Evolutionary conservation across 2,329 filamentous ascomycete genomes (phyloP).

Genomic region (Aureobasidium sp.): DNA sequence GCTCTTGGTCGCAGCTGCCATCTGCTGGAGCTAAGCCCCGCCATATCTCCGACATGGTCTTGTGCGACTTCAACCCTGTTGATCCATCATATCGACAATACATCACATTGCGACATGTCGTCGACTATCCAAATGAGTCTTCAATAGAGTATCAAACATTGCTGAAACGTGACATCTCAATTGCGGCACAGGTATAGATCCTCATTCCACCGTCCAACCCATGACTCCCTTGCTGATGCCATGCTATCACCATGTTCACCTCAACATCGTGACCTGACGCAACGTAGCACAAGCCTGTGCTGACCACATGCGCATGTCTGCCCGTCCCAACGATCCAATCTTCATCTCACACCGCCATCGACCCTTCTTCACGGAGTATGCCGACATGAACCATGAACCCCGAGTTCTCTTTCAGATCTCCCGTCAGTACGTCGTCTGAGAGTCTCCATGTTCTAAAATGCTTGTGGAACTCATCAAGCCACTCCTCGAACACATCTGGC

Average conservation of each 20-base stretch:
- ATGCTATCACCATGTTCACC: background rate
- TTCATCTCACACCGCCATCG: background rate
- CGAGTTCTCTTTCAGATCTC: slow-evolving; percentile 51
- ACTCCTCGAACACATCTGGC: slow-evolving; percentile 74
- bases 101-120: background rate
- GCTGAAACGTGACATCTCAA: no score
- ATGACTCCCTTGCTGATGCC: background rate
- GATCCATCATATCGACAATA: background rate
- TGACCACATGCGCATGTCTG: background rate
- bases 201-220: background rate
- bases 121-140: background rate
- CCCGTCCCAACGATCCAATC: background rate
- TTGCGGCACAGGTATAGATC: background rate
- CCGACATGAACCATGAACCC: slow-evolving; percentile 82
- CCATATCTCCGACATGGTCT: background rate
- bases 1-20: background rate
- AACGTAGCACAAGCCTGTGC: background rate
- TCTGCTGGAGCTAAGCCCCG: background rate
- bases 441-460: slow-evolving; percentile 71
- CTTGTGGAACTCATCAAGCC: slow-evolving; percentile 60
- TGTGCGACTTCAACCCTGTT: background rate
- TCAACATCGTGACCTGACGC: background rate
- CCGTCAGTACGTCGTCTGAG: slow-evolving; percentile 52
- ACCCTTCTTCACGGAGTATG: slow-evolving; percentile 36
- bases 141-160: background rate